Evolutionary conservation across 2,329 filamentous ascomycete species (phyloP).

Genomic region (Colletotrichum destructivum): DNA sequence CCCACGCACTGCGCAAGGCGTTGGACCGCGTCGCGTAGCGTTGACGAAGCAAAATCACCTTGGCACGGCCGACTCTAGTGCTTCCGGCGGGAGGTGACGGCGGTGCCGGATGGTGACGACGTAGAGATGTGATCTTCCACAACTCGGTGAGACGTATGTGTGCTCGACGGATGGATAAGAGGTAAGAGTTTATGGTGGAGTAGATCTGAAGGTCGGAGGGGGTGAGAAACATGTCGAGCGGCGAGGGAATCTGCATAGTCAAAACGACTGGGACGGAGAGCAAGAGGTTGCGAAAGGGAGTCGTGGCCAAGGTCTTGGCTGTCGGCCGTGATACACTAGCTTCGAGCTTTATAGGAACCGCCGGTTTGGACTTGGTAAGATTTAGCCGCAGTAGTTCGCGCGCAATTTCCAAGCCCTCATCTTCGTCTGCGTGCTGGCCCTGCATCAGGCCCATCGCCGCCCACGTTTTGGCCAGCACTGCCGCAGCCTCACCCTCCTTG

Average conservation of each 20-base stretch:
- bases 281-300: slow-evolving; percentile 84
- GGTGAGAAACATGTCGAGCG: slow-evolving; percentile 89
- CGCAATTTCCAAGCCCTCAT: slow-evolving; percentile 88
- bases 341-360: slow-evolving; percentile 56
- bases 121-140: slow-evolving; percentile 87
- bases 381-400: slow-evolving; percentile 80
- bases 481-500: slow-evolving; percentile 89
- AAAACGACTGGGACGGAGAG: slow-evolving; percentile 83
- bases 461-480: slow-evolving; percentile 84
- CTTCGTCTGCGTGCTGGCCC: slow-evolving; percentile 79
- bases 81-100: slow-evolving; percentile 75
- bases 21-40: slow-evolving; percentile 75
- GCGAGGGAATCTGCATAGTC: slow-evolving; percentile 80
- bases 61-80: slow-evolving; percentile 71
- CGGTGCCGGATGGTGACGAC: slow-evolving; percentile 83
- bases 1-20: slow-evolving; percentile 88
- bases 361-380: slow-evolving; percentile 65
- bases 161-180: slow-evolving; percentile 87
- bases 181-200: slow-evolving; percentile 87
- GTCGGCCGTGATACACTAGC: slow-evolving; percentile 49
- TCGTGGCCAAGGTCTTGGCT: slow-evolving; percentile 58
- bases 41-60: slow-evolving; percentile 73
- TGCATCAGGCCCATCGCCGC: slow-evolving; percentile 83
- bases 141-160: slow-evolving; percentile 87
- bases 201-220: slow-evolving; percentile 83